Evolutionary conservation across 2,329 filamentous ascomycete species (phyloP), one percentile per base, ranked within the genome.

Genomic region (Teratosphaeria gauchensis): DNA sequence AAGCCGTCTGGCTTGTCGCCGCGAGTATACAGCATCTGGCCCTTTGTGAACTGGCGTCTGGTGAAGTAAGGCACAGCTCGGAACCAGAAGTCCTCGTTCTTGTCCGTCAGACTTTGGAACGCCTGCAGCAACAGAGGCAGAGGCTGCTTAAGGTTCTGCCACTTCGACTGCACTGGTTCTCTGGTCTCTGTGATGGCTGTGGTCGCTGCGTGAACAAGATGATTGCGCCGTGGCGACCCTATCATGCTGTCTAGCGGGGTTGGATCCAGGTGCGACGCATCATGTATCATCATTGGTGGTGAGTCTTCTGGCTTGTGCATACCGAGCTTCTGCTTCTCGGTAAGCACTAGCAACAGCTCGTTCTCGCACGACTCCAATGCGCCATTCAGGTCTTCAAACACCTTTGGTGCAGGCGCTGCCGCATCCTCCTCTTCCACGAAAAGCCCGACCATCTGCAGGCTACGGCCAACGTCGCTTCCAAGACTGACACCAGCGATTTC

Each of bases 61-160:
- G 78, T 75, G 69, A 99, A 96, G 75, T 88, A 97, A 0, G 82
- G 78, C 4, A 84, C 84, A 0, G 86, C 86, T 1, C 84, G 84
- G 73, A 92, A 92, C 94, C 94, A 99, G 71, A 97, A 97, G 73
- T 96, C 92, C 72, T 96, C 91, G 69, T 92, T 94, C 72, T 89
- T 85, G 56, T 84, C 79, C 56, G 89, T 95, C 12, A 96, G 78
- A 52, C 90, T 89, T 69, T 94, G 88, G 76, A 99, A 97, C n/a
- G 94, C 90, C 71, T 96, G 92, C 28, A 99, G 81, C 73, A 99
- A 90, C 53, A 99, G 84, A 1, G 90, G 88, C 7, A 97, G 82
- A 0, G 94, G 94, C 70, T 96, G 91, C 64, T 89, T 89, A 72
- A 96, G 95, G 65, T 85, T 84, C 67, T 88, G 85, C 88, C 92